These are phyloP conservation scores for Penicillium turbatum DNA, from an alignment of 495 filamentous ascomycete species.

Conservation along the genomic window DNA sequence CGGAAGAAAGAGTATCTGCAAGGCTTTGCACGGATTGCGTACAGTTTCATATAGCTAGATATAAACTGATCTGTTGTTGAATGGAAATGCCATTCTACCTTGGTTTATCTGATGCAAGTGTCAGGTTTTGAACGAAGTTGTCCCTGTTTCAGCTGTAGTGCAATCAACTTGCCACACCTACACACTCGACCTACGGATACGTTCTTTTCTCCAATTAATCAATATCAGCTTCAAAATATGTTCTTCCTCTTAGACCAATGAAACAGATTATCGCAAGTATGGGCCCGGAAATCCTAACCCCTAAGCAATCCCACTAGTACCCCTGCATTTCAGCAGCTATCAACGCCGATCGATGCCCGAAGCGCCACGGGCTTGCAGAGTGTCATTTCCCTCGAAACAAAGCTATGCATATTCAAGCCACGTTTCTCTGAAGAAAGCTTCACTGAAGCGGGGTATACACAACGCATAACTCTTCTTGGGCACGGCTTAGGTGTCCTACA, in stretches of 20 bases:
- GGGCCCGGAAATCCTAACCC: not conserved
- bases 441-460: not conserved
- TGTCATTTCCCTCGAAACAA: not conserved
- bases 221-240: too few species aligned
- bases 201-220: not conserved
- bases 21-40: not conserved
- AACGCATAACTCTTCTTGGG: not conserved
- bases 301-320: not conserved
- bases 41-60: not conserved
- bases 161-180: not conserved
- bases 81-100: too few species aligned
- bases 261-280: too few species aligned
- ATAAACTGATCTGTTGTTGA: not conserved
- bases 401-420: not conserved
- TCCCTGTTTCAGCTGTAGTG: conserved; percentile 8
- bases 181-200: not conserved
- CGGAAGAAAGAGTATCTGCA: not conserved
- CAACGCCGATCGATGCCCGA: conserved; percentile 23
- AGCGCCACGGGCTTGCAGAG: conserved; percentile 15
- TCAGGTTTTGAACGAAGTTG: not conserved
- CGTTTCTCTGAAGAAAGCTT: conserved; percentile 13
- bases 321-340: not conserved
- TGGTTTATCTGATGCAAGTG: not conserved
- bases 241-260: not conserved
- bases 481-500: not conserved